phyloP scores from a whole-genome alignment of 306 rosid species.

The Citrullus mucosospermus region DNA sequence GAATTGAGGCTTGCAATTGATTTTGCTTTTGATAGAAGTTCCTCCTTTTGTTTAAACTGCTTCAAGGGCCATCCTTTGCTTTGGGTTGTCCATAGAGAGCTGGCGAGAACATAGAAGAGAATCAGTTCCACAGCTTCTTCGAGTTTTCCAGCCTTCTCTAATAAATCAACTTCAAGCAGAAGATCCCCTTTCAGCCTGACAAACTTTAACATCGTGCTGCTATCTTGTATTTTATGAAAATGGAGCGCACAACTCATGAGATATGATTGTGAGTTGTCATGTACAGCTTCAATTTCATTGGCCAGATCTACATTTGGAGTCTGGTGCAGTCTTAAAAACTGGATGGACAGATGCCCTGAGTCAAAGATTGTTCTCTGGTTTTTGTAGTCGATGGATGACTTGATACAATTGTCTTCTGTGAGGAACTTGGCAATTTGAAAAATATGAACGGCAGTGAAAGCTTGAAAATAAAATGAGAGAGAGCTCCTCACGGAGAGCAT shows the following conservation, averaged over 20 bases:
- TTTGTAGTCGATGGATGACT: not conserved
- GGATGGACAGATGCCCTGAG: slow-evolving; percentile 28
- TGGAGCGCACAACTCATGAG: slow-evolving; percentile 32
- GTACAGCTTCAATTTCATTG: slow-evolving; percentile 3
- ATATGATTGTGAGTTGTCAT: slow-evolving; percentile 26
- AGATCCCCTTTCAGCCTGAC: slow-evolving; percentile 36
- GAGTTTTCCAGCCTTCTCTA: slow-evolving; percentile 27
- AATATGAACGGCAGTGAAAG: slow-evolving; percentile 28
- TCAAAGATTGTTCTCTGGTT: slow-evolving; percentile 22
- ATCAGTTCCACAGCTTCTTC: slow-evolving; percentile 21
- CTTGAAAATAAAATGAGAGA: slow-evolving; percentile 15
- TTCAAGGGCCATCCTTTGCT: slow-evolving; percentile 50
- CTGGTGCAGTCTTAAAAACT: slow-evolving; percentile 24
- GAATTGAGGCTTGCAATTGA: slow-evolving; percentile 26
- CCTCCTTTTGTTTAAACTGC: slow-evolving; percentile 21
- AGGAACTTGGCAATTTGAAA: slow-evolving; percentile 33
- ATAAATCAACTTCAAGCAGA: slow-evolving; percentile 29
- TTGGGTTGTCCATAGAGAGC: slow-evolving; percentile 41
- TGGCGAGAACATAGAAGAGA: slow-evolving; percentile 23
- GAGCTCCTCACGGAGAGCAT: slow-evolving; percentile 9
- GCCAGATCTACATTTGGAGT: slow-evolving; percentile 13
- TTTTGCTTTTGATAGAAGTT: slow-evolving; percentile 29
- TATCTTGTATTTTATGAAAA: slow-evolving; percentile 24
- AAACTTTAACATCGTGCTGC: slow-evolving; percentile 34
- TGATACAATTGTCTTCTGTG: slow-evolving; percentile 23